Evolutionary conservation across 768 basidiomycete species (phyloP).

Genomic region (Galerina sulciceps): DNA sequence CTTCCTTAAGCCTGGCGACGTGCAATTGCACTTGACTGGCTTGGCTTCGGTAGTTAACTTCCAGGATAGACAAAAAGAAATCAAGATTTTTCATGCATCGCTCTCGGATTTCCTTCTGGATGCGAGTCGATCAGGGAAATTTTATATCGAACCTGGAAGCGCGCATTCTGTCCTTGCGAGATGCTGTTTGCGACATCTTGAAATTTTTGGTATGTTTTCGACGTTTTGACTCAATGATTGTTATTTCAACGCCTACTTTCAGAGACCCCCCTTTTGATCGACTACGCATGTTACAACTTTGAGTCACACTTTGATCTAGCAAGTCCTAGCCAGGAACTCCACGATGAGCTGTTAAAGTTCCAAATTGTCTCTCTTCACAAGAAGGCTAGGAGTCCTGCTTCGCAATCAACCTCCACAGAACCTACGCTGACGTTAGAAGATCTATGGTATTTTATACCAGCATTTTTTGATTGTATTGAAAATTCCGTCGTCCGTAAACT

Average conservation of each 20-base stretch:
- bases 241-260: neutral
- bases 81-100: slow-evolving; percentile 12
- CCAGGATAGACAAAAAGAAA: neutral
- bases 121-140: neutral
- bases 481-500: neutral
- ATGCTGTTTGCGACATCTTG: slow-evolving; percentile 7
- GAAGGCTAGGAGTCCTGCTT: neutral
- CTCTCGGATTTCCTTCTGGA: slow-evolving; percentile 15
- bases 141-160: neutral
- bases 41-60: slow-evolving; percentile 8
- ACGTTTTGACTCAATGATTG: neutral
- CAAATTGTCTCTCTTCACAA: neutral
- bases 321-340: neutral
- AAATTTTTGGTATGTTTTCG: neutral
- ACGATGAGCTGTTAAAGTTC: neutral
- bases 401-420: neutral
- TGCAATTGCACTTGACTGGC: slow-evolving; percentile 1
- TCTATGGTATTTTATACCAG: slow-evolving; percentile 11
- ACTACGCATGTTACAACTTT: slow-evolving; percentile 13
- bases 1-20: slow-evolving; percentile 4
- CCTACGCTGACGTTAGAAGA: slow-evolving; percentile 3
- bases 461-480: slow-evolving; percentile 7
- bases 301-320: slow-evolving; percentile 6
- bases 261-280: neutral
- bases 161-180: slow-evolving; percentile 8